Percentiles rank a stretch among this genome's conserved stretches.
Conservation (phyloP, 1,284 basidiomycete genomes). For the Hemileia vastatrix region DNA sequence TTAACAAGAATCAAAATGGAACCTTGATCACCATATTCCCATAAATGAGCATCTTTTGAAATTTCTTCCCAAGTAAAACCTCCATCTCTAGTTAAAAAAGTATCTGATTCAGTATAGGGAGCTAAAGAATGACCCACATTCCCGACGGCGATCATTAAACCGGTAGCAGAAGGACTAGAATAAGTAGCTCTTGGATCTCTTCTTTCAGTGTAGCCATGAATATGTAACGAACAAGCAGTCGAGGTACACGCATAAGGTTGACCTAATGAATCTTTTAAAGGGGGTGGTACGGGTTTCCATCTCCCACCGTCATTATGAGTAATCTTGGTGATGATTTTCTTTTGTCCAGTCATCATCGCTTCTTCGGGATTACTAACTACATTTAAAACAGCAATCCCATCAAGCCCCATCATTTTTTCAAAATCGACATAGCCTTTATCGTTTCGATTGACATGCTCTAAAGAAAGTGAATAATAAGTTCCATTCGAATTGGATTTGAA, state of each 20-base stretch:
- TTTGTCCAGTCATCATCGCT: slow-evolving; percentile 61
- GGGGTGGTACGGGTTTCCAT: slow-evolving; percentile 75
- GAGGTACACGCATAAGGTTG: slow-evolving; percentile 61
- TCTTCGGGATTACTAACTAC: slow-evolving; percentile 72
- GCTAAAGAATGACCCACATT: slow-evolving; percentile 80
- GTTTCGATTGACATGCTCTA: slow-evolving; percentile 84
- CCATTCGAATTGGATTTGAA: slow-evolving; percentile 95
- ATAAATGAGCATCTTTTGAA: slow-evolving; percentile 92
- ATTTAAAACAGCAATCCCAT: slow-evolving; percentile 90
- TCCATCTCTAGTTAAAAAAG: slow-evolving; percentile 89
- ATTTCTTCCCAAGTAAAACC: slow-evolving; percentile 98
- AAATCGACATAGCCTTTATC: slow-evolving; percentile 84
- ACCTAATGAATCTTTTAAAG: slow-evolving; percentile 65
- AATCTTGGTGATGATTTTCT: slow-evolving; percentile 73
- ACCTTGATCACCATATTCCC: slow-evolving; percentile 96
- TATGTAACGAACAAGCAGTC: slow-evolving; percentile 72
- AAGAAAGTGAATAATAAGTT: slow-evolving; percentile 80
- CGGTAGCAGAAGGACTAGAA: slow-evolving; percentile 80
- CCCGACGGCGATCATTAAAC: slow-evolving; percentile 92
- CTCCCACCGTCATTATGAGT: slow-evolving; percentile 92
- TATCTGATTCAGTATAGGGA: slow-evolving; percentile 77
- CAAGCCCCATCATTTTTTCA: slow-evolving; percentile 91
- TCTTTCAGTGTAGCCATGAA: slow-evolving; percentile 94
- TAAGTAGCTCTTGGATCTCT: slow-evolving; percentile 80
- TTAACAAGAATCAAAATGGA: slow-evolving; percentile 86